phyloP scores from a whole-genome alignment of 768 basidiomycete species.

The Russula lepida region DNA sequence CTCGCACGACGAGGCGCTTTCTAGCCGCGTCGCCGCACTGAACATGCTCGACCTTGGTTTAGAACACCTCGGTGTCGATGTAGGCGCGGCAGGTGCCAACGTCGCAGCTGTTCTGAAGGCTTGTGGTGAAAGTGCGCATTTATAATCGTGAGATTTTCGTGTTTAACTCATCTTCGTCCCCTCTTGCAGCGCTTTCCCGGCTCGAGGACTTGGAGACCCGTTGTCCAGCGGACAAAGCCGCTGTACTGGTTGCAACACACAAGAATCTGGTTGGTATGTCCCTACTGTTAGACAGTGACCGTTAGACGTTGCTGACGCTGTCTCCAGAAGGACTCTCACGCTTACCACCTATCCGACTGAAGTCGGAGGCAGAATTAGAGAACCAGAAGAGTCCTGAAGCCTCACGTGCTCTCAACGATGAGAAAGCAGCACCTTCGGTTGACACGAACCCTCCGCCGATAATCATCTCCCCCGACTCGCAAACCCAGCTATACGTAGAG shows the following conservation, averaged over 20 bases:
- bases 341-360: constrained; percentile 66
- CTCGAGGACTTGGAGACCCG: constrained; percentile 39
- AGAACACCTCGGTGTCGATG: constrained; percentile 83
- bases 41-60: constrained; percentile 85
- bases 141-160: not conserved
- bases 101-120: constrained; percentile 57
- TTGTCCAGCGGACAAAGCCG: constrained; percentile 71
- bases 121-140: constrained; percentile 63
- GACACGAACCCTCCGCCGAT: constrained; percentile 21
- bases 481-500: constrained; percentile 5
- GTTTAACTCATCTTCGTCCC: constrained; percentile 12
- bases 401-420: constrained; percentile 14
- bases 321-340: constrained; percentile 59
- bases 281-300: not conserved
- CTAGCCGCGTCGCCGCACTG: constrained; percentile 82
- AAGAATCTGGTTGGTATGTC: constrained; percentile 75
- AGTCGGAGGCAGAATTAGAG: constrained; percentile 46
- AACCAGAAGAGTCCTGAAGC: constrained; percentile 30
- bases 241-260: constrained; percentile 75
- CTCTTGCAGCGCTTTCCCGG: constrained; percentile 40
- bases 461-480: constrained; percentile 22
- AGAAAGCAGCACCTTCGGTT: not conserved
- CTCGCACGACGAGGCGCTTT: constrained; percentile 83
- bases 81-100: constrained; percentile 41
- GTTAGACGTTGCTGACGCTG: not conserved